These are phyloP conservation scores for Dentipellis sp. DNA, from an alignment of 768 basidiomycete genomes.

Conservation along the genomic window DNA sequence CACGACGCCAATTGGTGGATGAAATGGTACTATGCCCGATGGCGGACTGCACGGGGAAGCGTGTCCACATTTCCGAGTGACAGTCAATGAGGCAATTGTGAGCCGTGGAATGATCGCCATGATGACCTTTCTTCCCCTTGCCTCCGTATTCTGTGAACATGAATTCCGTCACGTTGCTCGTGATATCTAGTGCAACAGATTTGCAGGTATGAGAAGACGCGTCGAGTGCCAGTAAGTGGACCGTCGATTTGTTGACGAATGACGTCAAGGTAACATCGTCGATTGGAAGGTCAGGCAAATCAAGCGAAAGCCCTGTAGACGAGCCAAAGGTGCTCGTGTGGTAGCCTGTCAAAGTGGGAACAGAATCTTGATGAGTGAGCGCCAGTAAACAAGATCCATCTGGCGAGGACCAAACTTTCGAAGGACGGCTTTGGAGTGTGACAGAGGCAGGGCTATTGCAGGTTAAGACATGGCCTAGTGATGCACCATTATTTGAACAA, in stretches of 20 bases:
- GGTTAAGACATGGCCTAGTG: not conserved
- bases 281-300: conserved; percentile 20
- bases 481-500: not conserved
- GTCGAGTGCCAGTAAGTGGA: conserved; percentile 36
- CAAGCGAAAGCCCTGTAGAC: conserved; percentile 31
- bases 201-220: conserved; percentile 20
- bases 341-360: conserved; percentile 27
- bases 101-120: conserved; percentile 14
- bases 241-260: conserved; percentile 28
- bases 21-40: conserved; percentile 36
- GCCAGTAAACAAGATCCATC: conserved; percentile 46
- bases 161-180: conserved; percentile 46
- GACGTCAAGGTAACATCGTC: conserved; percentile 32
- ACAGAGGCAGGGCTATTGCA: conserved; percentile 34
- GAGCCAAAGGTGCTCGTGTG: conserved; percentile 54
- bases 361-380: conserved; percentile 16
- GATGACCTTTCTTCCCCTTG: conserved; percentile 13
- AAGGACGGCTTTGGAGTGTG: conserved; percentile 26
- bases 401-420: conserved; percentile 35
- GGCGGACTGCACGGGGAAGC: conserved; percentile 49
- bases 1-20: conserved; percentile 23
- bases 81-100: conserved; percentile 49
- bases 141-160: conserved; percentile 38
- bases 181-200: conserved; percentile 43
- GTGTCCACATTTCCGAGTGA: conserved; percentile 47